Evolutionary conservation across 1,139 yeast genomes (phyloP).

Genomic region (Pichia sp.): DNA sequence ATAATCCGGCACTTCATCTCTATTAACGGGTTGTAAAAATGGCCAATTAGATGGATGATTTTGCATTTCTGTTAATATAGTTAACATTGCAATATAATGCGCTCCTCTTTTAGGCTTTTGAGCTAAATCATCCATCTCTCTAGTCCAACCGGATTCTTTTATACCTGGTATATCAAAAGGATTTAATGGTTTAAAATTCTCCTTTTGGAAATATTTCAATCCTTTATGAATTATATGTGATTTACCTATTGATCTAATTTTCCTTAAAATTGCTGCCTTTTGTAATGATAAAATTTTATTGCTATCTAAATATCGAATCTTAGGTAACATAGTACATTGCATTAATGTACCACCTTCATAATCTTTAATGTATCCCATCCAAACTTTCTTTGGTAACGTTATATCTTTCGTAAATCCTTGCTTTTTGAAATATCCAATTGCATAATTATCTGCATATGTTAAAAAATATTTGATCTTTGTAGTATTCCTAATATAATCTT

Average conservation of each 20-base stretch:
- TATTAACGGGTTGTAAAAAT: slow-evolving; percentile 84
- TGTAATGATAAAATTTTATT: slow-evolving; percentile 79
- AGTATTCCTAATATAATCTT: slow-evolving; percentile 89
- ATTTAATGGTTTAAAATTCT: slow-evolving; percentile 40
- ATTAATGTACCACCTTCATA: slow-evolving; percentile 97
- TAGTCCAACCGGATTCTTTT: slow-evolving; percentile 94
- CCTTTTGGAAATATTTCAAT: slow-evolving; percentile 58
- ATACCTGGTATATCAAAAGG: slow-evolving; percentile 83
- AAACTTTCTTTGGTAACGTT: slow-evolving; percentile 69
- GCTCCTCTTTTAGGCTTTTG: slow-evolving; percentile 93
- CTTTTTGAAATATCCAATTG: slow-evolving; percentile 95
- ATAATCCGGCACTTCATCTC: slow-evolving; percentile 93
- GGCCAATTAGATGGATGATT: slow-evolving; percentile 99
- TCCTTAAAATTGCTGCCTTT: slow-evolving; percentile 83
- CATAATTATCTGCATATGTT: slow-evolving; percentile 97
- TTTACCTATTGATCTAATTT: slow-evolving; percentile 70
- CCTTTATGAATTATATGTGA: slow-evolving; percentile 83
- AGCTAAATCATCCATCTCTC: slow-evolving; percentile 95
- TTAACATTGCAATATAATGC: slow-evolving; percentile 90
- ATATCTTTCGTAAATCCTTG: slow-evolving; percentile 97
- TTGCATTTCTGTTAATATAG: slow-evolving; percentile 76
- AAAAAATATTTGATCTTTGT: slow-evolving; percentile 80
- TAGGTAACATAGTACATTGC: slow-evolving; percentile 94
- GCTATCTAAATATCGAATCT: slow-evolving; percentile 80
- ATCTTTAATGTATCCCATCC: slow-evolving; percentile 99